Base-by-base conservation (phyloP, 2,329 filamentous ascomycete species). In the Magnaporthiopsis incrustans region DNA sequence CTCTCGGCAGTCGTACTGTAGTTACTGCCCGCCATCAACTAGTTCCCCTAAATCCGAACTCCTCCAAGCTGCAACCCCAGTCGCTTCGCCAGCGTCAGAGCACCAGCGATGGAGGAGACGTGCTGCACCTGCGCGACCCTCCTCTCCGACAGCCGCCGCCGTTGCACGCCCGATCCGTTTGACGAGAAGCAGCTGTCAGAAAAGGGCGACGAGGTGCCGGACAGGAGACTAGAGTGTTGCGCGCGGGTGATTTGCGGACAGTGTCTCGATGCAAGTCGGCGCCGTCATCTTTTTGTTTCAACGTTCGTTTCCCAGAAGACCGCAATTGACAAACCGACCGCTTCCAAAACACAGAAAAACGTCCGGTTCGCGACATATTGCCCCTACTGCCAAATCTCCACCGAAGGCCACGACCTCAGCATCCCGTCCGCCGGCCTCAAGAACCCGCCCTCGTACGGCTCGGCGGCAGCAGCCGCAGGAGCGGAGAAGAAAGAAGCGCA, bases 361-460 rank as follows among this genome's bases (percentile, higher is more conserved):
- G 77, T 81, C 35, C 85, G 89, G 57, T 92, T 91, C 75, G 82
- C 82, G 63, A 77, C 79, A 44, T 86, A 85, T 73, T 86, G 86
- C 72, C 90, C 90, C 0, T 94, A 89, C 74, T 95, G 91, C 73
- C 91, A 94, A 75, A 83, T 91, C 69, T 87, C 87, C 6, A 82
- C 78, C 59, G 77, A 76, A 5, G 85, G 87, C 3, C 44, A 53
- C 44, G 44, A 53, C 44, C 85, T 84, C 26, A 70, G 75, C 10
- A 74, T 87, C 14, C 74, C 83, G 4, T 79, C 86, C 1, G 86
- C 86, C 75, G 86, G 88, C 14, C 79, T 91, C 30, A 83, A 81
- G 70, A 84, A 89, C 65, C 88, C 89, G n/a, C 89, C 89, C 1
- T 79, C 84, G 14, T 92, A 79, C 70, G 67, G 71, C 70, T 67